A percentile compares a stretch with the other conserved stretches of the same genome.
These are phyloP conservation scores for Tricholoma matsutake DNA, from an alignment of 768 basidiomycete species.

Conservation along the genomic window DNA sequence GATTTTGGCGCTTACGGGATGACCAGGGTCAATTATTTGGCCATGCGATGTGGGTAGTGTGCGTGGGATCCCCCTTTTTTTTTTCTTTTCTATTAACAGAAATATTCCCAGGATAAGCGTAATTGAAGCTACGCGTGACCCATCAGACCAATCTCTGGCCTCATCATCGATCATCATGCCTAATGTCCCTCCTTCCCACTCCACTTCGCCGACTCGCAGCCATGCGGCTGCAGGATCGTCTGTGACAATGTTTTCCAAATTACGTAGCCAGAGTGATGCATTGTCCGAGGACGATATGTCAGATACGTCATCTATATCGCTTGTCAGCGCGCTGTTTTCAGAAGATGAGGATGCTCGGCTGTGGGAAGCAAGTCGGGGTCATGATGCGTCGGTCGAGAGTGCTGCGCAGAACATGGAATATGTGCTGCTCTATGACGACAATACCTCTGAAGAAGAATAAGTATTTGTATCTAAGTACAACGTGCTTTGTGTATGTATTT, in stretches of 20 bases:
- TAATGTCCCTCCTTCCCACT: conserved; percentile 26
- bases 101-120: conserved; percentile 55
- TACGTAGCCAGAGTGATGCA: conserved; percentile 18
- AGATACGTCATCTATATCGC: conserved; percentile 50
- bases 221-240: not conserved
- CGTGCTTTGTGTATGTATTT: not conserved
- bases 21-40: conserved; percentile 62
- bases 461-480: not conserved
- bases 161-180: conserved; percentile 77
- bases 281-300: conserved; percentile 35
- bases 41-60: conserved; percentile 79
- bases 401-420: conserved; percentile 49
- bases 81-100: conserved; percentile 1
- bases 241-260: not conserved
- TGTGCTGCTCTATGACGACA: conserved; percentile 70
- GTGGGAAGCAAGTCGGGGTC: conserved; percentile 55
- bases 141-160: conserved; percentile 51
- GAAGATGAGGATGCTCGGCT: conserved; percentile 50
- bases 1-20: conserved; percentile 74
- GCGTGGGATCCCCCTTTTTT: conserved; percentile 24
- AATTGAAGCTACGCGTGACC: conserved; percentile 41
- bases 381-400: conserved; percentile 28
- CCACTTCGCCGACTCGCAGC: not conserved
- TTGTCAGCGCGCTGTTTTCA: conserved; percentile 61
- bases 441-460: conserved; percentile 51